Percentiles rank a stretch among this genome's conserved stretches.
Evolutionary conservation across 1,139 yeast genomes (phyloP).

Genomic region (Pneumocystis wakefieldiae): DNA sequence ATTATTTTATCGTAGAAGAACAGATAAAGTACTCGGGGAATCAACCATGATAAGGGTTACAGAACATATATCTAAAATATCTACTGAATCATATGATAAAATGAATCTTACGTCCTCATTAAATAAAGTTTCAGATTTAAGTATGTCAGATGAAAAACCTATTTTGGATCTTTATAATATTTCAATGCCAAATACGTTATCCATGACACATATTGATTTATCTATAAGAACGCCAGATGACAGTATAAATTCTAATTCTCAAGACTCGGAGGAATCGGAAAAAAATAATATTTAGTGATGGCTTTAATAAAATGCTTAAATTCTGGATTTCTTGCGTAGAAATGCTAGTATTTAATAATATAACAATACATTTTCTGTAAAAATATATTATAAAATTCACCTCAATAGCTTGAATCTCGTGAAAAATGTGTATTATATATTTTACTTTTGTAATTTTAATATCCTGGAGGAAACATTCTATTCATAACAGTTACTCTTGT

Average conservation of each 20-base stretch:
- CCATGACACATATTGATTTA: neutral
- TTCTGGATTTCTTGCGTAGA: neutral
- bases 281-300: neutral
- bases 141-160: neutral
- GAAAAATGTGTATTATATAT: neutral
- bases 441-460: neutral
- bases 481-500: neutral
- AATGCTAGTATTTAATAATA: neutral
- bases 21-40: constrained; percentile 10
- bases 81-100: neutral
- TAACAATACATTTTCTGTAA: neutral
- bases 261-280: neutral
- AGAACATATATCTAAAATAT: neutral
- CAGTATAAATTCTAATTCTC: neutral
- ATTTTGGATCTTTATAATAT: neutral
- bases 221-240: neutral
- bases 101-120: neutral
- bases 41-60: constrained; percentile 1
- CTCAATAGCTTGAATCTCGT: no score
- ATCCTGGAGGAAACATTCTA: neutral
- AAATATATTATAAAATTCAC: no score
- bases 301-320: neutral
- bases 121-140: neutral
- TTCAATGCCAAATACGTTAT: neutral
- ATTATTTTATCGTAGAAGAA: constrained; percentile 60